A percentile compares a stretch with the other conserved stretches of the same genome.
These are phyloP conservation scores for Phytophthora tentaculata DNA, from an alignment of 352 stramenopile species.

Conservation along the genomic window DNA sequence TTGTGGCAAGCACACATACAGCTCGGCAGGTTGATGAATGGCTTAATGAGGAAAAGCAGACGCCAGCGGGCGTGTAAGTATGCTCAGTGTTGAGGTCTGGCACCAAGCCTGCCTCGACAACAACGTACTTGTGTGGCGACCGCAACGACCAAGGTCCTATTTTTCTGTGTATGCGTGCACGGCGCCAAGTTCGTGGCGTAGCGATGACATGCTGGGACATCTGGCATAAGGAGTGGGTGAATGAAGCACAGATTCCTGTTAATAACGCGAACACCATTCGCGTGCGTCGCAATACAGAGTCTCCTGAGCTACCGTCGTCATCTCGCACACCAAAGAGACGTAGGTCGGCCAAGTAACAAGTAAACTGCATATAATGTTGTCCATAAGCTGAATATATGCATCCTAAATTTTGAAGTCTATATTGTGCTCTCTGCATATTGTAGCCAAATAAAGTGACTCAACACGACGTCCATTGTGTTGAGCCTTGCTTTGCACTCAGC, in stretches of 20 bases:
- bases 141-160: not conserved
- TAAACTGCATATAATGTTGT: too few species aligned
- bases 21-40: not conserved
- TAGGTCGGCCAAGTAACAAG: too few species aligned
- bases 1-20: not conserved
- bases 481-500: too few species aligned
- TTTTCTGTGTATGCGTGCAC: not conserved
- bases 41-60: not conserved
- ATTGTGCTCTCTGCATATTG: too few species aligned
- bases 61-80: not conserved
- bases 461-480: too few species aligned
- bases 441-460: too few species aligned
- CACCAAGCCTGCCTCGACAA: too few species aligned
- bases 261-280: not conserved
- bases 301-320: too few species aligned
- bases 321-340: too few species aligned
- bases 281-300: not conserved
- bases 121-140: not conserved
- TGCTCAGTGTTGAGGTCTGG: not conserved
- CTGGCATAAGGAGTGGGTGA: too few species aligned
- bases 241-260: not conserved
- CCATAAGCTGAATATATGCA: too few species aligned
- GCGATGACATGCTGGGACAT: not conserved
- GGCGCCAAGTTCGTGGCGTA: not conserved
- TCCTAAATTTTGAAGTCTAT: too few species aligned